Conservation (phyloP, 805 yeast genomes). For the Kregervanrija pseudodelftensis region DNA sequence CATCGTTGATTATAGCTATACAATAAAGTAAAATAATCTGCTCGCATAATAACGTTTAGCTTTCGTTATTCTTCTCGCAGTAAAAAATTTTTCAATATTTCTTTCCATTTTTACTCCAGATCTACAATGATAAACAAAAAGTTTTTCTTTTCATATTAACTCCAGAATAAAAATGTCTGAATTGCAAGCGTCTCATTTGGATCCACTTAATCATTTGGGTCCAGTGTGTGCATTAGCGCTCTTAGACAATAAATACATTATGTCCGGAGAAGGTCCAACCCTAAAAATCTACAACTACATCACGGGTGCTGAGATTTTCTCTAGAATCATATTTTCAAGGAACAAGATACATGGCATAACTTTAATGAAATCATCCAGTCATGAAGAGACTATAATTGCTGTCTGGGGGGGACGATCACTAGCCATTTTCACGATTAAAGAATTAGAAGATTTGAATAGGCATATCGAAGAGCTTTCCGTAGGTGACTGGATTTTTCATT, state of each 20-base stretch:
- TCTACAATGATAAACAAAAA: not conserved
- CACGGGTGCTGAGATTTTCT: conserved; percentile 26
- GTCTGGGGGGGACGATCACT: conserved; percentile 74
- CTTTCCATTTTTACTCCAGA: not conserved
- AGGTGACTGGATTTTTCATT: conserved; percentile 76
- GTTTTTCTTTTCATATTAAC: no score
- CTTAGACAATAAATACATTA: conserved; percentile 27
- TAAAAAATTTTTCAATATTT: not conserved
- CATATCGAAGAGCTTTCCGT: conserved; percentile 39
- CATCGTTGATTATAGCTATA: no score
- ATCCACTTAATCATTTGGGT: conserved; percentile 39
- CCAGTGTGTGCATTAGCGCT: conserved; percentile 64
- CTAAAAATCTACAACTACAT: conserved; percentile 47
- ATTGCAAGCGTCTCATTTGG: conserved; percentile 1
- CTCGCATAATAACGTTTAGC: no score
- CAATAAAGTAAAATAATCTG: no score
- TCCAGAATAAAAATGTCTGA: not conserved
- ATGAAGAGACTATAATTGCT: conserved; percentile 26
- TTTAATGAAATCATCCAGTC: conserved; percentile 10
- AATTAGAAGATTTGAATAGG: conserved; percentile 17
- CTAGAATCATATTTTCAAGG: conserved; percentile 46
- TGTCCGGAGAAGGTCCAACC: conserved; percentile 69
- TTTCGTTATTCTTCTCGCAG: not conserved
- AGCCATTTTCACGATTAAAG: conserved; percentile 31
- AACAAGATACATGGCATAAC: conserved; percentile 82